These are phyloP conservation scores for Quambalaria eucalypti DNA, from an alignment of 1,284 basidiomycete genomes.

Conservation along the genomic window DNA sequence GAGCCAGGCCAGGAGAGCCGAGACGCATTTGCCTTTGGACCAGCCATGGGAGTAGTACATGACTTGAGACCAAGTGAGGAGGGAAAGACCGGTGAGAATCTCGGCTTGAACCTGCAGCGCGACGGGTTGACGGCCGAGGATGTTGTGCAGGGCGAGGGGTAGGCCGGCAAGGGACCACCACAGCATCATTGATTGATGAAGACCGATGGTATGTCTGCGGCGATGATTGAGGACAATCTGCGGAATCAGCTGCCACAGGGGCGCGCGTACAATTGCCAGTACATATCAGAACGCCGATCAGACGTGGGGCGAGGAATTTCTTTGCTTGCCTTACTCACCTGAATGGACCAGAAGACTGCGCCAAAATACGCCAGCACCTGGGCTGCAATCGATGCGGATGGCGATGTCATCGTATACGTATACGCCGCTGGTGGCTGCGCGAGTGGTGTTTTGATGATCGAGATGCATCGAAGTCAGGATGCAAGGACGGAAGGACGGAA, in stretches of 20 bases:
- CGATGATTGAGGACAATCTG: conserved; percentile 15
- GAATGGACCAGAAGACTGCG: neutral
- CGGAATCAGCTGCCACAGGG: neutral
- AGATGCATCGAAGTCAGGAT: no score
- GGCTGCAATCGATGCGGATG: no score
- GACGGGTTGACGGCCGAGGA: conserved; percentile 10
- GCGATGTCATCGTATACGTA: no score
- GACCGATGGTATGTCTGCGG: conserved; percentile 4
- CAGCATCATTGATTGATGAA: conserved; percentile 25
- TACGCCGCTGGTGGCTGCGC: no score
- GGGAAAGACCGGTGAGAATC: conserved; percentile 16
- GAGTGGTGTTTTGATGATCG: no score
- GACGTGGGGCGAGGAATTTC: no score
- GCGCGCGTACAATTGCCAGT: no score
- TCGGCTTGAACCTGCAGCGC: conserved; percentile 23
- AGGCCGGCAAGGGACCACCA: conserved; percentile 17
- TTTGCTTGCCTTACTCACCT: neutral
- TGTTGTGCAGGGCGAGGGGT: conserved; percentile 19
- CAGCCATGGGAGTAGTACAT: conserved; percentile 17
- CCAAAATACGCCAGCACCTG: neutral
- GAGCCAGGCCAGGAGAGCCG: neutral
- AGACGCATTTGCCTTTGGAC: neutral
- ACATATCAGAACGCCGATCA: no score
- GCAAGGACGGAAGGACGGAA: no score
- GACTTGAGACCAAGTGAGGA: conserved; percentile 22